Base-by-base conservation (phyloP, 164 flowering plant genomes). In the Tetrastigma voinierianum region DNA sequence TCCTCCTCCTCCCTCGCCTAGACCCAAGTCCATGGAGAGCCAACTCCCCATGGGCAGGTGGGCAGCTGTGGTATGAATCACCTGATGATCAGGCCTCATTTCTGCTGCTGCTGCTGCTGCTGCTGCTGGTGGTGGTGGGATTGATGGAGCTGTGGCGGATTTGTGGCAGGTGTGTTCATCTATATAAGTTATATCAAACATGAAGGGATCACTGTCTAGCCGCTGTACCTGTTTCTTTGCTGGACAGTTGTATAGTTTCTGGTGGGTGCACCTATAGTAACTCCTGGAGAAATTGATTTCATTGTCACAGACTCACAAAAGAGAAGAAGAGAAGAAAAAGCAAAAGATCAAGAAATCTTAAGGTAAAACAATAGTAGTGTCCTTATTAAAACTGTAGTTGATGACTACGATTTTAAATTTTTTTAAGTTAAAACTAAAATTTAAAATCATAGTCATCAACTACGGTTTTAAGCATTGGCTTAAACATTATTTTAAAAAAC, bases 181-280 rank as follows among this genome's bases (percentile, higher is more conserved):
- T 12, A 75, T 59, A 75, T 91, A 93, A 0, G 86, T 86, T 14
- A 91, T 80, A 62, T 87, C 81, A 48, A 77, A 91, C 0, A 74
- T 88, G 81, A 23, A 46, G 14, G 90, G 90, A 48, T 93, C 88
- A 9, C 82, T 57, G 48, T 91, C 90, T 3, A 82, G 74, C 10
- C 97, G 74, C 70, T 93, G 98, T 16, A 88, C 96, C 65, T 84
- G 91, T 73, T 94, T 94, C 83, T 86, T 94, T 5, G 98, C 98
- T 1, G 82, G 82, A 70, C 98, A 94, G 0, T 87, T 68, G 70
- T 81, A 88, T 59, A 84, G 67, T 68, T 70, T 91, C 67, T 84
- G 93, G 79, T 91, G 97, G 65, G 98, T 88, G 81, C 98, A 94
- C 62, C 97, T 82, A 72, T 76, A 91, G 67, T 91, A 91, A 7